Base-by-base conservation (phyloP, 305 asterid species). In the Withania somnifera region DNA sequence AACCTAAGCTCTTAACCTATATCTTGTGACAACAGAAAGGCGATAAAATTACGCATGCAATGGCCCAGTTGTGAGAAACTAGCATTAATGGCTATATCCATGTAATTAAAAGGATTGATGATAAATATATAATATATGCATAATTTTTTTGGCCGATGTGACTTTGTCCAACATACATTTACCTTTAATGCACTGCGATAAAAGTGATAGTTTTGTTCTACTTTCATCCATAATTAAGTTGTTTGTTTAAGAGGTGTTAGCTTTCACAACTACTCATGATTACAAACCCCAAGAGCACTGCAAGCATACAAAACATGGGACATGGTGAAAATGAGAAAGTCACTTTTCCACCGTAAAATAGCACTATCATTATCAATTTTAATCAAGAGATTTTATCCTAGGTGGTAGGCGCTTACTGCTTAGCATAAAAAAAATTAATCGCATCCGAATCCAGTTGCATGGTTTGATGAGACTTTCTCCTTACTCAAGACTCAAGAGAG, bases 281-380 rank as follows among this genome's bases (percentile, higher is more conserved):
- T 91, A 82, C 92, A 85, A 34, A 80, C 89, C 90, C 91, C 80
- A 83, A 88, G 85, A 88, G 92, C 87, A 88, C 81, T 80, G 86
- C 91, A 85, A 81, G 61, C 34, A 88, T 69, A 52, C 82, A 83
- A 75, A 68, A 84, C 84, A 84, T 34, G 38, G n/a, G n/a, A n/a
- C 38, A 34, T 54, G 58, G 81, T 58, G 64, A 80, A 58, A 56
- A 81, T 45, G 38, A n/a, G 0, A 58, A 42, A 28, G 88, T 85
- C 81, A 40, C 71, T 86, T 61, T 91, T 91, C 90, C 93, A 93
- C 97, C 95, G 91, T 88, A 91, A 93, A 93, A 92, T 80, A 88
- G 73, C 92, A 84, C 87, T 88, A 83, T 58, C 60, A 28, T 51
- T 36, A 2, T 7, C 6, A 52, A 17, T 17, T 52, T 50, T 52